Percentiles rank a stretch among this genome's conserved stretches.
Evolutionary conservation across 2,329 filamentous ascomycete species (phyloP).

Genomic region (Didymella pomorum): DNA sequence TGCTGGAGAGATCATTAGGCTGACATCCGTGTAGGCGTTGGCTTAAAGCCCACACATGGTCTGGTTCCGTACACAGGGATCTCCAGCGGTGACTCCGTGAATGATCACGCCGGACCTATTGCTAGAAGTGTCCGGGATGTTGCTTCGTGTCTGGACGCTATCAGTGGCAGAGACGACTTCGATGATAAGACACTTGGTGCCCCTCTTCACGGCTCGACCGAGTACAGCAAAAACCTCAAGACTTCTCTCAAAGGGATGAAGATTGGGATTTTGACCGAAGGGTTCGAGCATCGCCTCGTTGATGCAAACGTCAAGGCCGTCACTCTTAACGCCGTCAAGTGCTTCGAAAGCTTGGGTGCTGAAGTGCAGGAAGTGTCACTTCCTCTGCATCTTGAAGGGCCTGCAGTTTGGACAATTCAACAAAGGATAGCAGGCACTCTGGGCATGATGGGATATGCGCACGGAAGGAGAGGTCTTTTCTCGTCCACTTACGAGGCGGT

Average conservation of each 20-base stretch:
- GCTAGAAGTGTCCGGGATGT: conserved; percentile 36
- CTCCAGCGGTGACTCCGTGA: conserved; percentile 46
- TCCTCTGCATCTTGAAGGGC: conserved; percentile 50
- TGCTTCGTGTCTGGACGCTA: conserved; percentile 41
- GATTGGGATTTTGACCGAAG: conserved; percentile 39
- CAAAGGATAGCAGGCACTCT: conserved; percentile 15
- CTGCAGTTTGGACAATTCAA: conserved; percentile 50
- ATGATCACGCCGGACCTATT: conserved; percentile 55
- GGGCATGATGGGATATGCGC: conserved; percentile 39
- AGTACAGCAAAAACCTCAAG: conserved; percentile 27
- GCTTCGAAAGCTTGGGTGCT: conserved; percentile 54
- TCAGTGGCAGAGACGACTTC: conserved; percentile 41
- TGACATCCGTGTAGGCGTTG: conserved; percentile 35
- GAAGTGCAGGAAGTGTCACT: conserved; percentile 48
- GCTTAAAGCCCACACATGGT: conserved; percentile 55
- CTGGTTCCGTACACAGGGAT: conserved; percentile 62
- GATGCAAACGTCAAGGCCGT: conserved; percentile 51
- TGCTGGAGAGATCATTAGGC: background rate
- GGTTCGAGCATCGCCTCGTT: conserved; percentile 42
- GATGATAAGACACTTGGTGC: conserved; percentile 45
- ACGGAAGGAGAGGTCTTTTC: conserved; percentile 57
- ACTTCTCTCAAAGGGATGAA: conserved; percentile 32
- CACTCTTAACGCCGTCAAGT: conserved; percentile 52
- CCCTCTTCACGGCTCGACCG: conserved; percentile 32
- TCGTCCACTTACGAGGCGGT: conserved; percentile 31